Percentiles rank a stretch among this genome's conserved stretches.
Evolutionary conservation across 2,329 filamentous ascomycete genomes (phyloP).

Genomic region (Cercospora brassicicola): DNA sequence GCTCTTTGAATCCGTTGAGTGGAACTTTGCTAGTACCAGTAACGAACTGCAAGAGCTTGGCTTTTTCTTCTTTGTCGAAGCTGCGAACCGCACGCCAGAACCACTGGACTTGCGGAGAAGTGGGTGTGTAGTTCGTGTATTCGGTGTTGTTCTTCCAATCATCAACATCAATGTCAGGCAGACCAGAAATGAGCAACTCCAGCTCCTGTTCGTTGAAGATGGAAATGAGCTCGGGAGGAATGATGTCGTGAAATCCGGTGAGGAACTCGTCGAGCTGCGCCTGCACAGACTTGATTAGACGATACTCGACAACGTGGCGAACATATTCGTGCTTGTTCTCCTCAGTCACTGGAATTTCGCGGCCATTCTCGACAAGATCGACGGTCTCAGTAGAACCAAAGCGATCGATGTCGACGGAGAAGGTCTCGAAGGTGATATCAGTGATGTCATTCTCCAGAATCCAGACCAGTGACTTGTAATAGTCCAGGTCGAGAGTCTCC

Average conservation of each 20-base stretch:
- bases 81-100: conserved; percentile 98
- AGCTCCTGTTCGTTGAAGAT: conserved; percentile 99
- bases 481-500: conserved; percentile 97
- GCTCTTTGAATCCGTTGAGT: conserved; percentile 96
- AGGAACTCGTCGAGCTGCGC: conserved; percentile 88
- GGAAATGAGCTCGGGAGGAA: conserved; percentile 86
- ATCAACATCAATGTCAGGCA: conserved; percentile 95
- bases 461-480: conserved; percentile 98
- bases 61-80: conserved; percentile 97
- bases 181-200: conserved; percentile 90
- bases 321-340: conserved; percentile 99
- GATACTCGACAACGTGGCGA: conserved; percentile 89
- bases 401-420: conserved; percentile 88
- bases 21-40: conserved; percentile 98
- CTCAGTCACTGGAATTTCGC: conserved; percentile 89
- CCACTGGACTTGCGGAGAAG: conserved; percentile 97
- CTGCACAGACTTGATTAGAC: conserved; percentile 84
- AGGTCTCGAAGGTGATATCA: conserved; percentile 94
- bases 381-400: conserved; percentile 88
- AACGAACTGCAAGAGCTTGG: conserved; percentile 95
- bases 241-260: conserved; percentile 92
- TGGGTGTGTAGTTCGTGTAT: conserved; percentile 94
- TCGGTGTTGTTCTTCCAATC: conserved; percentile 99
- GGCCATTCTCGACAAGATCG: conserved; percentile 82
- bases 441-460: conserved; percentile 99